Evolutionary conservation across 371 early-diverging fungal genomes (phyloP), one percentile per base, ranked within the genome.

Genomic region (Saksenaea vasiformis): DNA sequence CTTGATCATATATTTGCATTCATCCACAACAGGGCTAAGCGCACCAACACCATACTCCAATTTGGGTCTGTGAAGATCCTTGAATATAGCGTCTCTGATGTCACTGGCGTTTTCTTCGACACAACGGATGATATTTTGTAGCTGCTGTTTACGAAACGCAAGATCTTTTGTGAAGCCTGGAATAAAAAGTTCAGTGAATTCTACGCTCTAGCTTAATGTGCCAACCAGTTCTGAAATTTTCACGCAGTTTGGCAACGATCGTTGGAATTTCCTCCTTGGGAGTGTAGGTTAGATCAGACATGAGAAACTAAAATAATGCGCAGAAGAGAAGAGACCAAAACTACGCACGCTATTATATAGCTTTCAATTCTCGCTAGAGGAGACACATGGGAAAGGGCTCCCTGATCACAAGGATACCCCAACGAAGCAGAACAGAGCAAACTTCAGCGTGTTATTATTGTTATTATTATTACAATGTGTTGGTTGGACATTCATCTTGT

Each of bases 141-240:
- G 86, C 70, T 95, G 95, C 64, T 89, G 76, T 61, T 88, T 90
- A 65, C 97, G 87, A 64, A 80, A 91, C 1, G 62, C 72, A 11
- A 87, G 57, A 60, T 83, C 69, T 67, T 74, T 83, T 11, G 90
- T 87, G n/a, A 88, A 43, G 24, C 85, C 87, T 70, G 53, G n/a
- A n/a, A 7, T 22, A 7, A 31, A 59, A 15, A 34, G 55, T 31
- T 26, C 15, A 17, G n/a, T 5, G 43, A 24, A 53, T 47, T 19
- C 14, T 57, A 17, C 56, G 19, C n/a, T 9, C 19, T 9, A 24
- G 37, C 24, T 14, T n/a, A 22, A 11, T 24, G 36, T 13, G 19
- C 55, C 39, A 64, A 82, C 82, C 79, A 27, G 80, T 69, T 22
- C 71, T 67, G 61, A 86, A 87, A n/a, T 79, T 70, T 13, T 75